Base-by-base conservation (phyloP, 306 rosid species). In the Abrus precatorius region DNA sequence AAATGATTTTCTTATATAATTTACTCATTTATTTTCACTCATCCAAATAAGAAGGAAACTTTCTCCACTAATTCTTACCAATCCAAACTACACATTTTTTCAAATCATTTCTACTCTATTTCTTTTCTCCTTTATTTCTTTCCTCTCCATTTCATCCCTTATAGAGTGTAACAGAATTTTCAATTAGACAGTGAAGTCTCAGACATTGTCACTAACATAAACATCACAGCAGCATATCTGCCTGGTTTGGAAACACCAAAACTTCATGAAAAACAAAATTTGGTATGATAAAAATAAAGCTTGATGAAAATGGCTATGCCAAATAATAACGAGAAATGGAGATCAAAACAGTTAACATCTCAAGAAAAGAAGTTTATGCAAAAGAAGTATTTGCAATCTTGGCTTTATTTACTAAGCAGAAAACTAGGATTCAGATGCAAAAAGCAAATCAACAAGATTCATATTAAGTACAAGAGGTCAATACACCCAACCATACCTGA, bases 181-280 rank as follows among this genome's bases (percentile, higher is more conserved):
- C 20, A 20, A 20, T 20, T 0, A 20, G 0, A 20, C 0, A 20
- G 20, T 20, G 20, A 20, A 20, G 20, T 20, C 20, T 20, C 20
- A 20, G 20, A 20, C 20, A 20, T 20, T 20, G 20, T 27, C 28
- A 33, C 28, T 56, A 28, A 56, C 6, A 33, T 28, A 34, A n/a
- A 50, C 62, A 50, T 8, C 4, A 72, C 3, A 41, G 14, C 50
- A 54, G 33, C 63, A 72, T 54, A 36, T 54, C 32, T 54, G 64
- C 41, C 54, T 54, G 54, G 65, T 27, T 32, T n/a, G 52, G 49
- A 72, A 72, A 40, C 52, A 54, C 40, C 77, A 55, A 20, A 64
- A 33, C 9, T 33, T 34, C 32, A 32, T 70, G 47, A 30, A 70
- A 30, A 32, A 50, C 62, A 71, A 50, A 20, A 50, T 34, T 52